Conservation (phyloP, 2,329 filamentous ascomycete genomes). For the Fusarium miscanthi region DNA sequence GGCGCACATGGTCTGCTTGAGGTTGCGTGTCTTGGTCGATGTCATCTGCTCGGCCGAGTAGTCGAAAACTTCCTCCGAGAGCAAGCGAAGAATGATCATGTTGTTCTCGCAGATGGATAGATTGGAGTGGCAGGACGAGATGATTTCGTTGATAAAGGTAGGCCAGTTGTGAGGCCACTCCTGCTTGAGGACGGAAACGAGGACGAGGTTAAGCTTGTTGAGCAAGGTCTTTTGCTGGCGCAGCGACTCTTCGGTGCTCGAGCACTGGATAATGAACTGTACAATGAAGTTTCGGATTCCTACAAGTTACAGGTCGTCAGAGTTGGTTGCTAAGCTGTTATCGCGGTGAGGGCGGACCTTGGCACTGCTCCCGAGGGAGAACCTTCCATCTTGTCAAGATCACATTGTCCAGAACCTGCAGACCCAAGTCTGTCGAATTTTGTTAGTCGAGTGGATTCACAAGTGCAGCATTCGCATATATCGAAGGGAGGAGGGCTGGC, state of each 20-base stretch:
- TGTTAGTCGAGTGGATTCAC: constrained; percentile 42
- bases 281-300: constrained; percentile 99
- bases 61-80: constrained; percentile 99
- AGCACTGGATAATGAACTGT: constrained; percentile 96
- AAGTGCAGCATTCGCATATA: not conserved
- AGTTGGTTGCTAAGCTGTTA: not conserved
- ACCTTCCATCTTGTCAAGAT: constrained; percentile 99
- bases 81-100: constrained; percentile 94
- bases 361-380: constrained; percentile 92
- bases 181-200: constrained; percentile 97
- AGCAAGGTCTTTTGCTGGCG: constrained; percentile 87
- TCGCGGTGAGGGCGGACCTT: constrained; percentile 65
- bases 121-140: constrained; percentile 93
- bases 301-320: constrained; percentile 51
- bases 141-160: constrained; percentile 99
- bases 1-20: constrained; percentile 98
- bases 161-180: constrained; percentile 99
- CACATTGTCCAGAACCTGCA: constrained; percentile 97
- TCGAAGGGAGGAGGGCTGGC: not conserved
- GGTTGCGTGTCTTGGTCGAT: constrained; percentile 93
- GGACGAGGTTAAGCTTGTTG: constrained; percentile 98
- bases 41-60: constrained; percentile 99
- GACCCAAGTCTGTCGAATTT: constrained; percentile 76
- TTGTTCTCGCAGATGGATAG: constrained; percentile 99
- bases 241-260: constrained; percentile 87